Evolutionary conservation across 139 green algal species (phyloP).

Genomic region (Mesotaenium endlicherianum): DNA sequence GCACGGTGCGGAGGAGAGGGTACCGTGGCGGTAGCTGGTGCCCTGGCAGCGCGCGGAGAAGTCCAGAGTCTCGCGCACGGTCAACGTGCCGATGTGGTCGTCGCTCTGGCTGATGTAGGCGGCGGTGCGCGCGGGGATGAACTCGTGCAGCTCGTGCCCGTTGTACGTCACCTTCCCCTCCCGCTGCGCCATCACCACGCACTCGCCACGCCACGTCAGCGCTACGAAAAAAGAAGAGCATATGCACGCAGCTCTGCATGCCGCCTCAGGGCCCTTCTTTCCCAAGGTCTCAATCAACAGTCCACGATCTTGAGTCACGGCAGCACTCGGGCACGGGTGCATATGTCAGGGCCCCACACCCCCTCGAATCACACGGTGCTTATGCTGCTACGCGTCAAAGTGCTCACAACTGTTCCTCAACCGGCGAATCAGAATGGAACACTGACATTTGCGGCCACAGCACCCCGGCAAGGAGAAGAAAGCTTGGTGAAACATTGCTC

Average conservation of each 20-base stretch:
- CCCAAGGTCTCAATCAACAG: not conserved
- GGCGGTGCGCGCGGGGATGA: constrained; percentile 57
- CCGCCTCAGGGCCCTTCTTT: not conserved
- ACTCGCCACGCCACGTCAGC: too few species aligned
- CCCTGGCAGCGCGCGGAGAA: constrained; percentile 45
- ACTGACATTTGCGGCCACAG: not conserved
- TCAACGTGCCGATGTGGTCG: constrained; percentile 53
- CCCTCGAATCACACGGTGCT: too few species aligned
- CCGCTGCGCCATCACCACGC: not conserved
- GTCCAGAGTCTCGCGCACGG: constrained; percentile 54
- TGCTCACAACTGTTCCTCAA: too few species aligned
- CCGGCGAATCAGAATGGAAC: not conserved
- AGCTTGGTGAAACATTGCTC: not conserved
- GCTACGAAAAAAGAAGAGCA: not conserved
- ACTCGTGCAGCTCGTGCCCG: constrained; percentile 57
- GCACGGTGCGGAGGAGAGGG: too few species aligned
- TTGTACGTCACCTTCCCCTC: constrained; percentile 65
- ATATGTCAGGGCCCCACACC: not conserved
- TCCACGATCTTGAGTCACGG: not conserved
- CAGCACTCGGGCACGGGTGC: not conserved
- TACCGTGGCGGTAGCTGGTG: not conserved
- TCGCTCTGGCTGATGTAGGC: constrained; percentile 62
- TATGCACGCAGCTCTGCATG: not conserved
- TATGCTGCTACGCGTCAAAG: too few species aligned
- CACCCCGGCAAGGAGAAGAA: not conserved